Conservation (phyloP, 2,329 filamentous ascomycete genomes). For the Fusarium sp. region DNA sequence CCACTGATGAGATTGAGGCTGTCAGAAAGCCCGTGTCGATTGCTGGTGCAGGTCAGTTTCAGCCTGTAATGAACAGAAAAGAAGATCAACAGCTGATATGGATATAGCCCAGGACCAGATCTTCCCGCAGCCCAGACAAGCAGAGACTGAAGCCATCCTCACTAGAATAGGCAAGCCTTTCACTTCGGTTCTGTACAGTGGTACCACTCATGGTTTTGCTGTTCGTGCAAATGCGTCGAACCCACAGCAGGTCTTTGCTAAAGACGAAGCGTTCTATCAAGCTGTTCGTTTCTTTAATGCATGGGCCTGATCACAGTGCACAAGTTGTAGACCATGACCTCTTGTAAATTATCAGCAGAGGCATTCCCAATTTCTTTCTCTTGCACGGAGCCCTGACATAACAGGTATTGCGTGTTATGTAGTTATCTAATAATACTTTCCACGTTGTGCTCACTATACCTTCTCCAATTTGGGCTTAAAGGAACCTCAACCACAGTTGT, state of each 20-base stretch:
- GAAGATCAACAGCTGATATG: background rate
- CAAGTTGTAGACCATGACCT: too few relatives aligned
- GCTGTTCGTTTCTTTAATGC: slow-evolving; percentile 77
- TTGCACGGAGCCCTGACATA: background rate
- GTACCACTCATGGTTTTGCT: slow-evolving; percentile 76
- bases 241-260: slow-evolving; percentile 69
- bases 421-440: too few relatives aligned
- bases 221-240: slow-evolving; percentile 68
- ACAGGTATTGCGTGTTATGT: background rate
- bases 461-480: too few relatives aligned
- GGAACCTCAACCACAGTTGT: rapidly evolving
- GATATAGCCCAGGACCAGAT: slow-evolving; percentile 13
- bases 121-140: slow-evolving; percentile 10
- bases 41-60: slow-evolving; percentile 24
- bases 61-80: rapidly evolving
- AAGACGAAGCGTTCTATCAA: slow-evolving; percentile 79
- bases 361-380: background rate
- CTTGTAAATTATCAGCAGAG: background rate
- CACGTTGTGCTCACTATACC: rapidly evolving
- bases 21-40: slow-evolving; percentile 19
- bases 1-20: slow-evolving; percentile 61
- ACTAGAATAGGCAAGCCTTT: slow-evolving; percentile 56
- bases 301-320: slow-evolving; percentile 40
- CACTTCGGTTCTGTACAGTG: slow-evolving; percentile 73
- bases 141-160: slow-evolving; percentile 21